phyloP scores from a whole-genome alignment of 768 basidiomycete genomes.

The Steccherinum ochraceum region DNA sequence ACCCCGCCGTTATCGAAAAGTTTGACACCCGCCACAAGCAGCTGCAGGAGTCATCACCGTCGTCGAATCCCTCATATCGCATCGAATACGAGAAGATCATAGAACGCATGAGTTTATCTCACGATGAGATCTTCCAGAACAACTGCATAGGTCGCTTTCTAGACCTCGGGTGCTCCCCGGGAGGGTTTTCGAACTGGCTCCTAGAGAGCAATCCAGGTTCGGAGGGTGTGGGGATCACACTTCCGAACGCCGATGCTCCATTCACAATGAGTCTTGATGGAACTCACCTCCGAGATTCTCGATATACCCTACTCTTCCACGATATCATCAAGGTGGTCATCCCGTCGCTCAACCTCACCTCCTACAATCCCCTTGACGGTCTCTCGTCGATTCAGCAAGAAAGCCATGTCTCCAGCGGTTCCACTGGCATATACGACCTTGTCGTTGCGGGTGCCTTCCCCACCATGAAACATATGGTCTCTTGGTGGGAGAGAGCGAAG shows the following conservation, averaged over 20 bases:
- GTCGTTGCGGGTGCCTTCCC: conserved; percentile 13
- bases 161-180: conserved; percentile 13
- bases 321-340: conserved; percentile 8
- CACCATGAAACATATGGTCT: background rate
- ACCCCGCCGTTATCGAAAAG: conserved; percentile 1
- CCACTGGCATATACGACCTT: too few species aligned
- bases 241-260: conserved; percentile 3
- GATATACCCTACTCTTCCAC: conserved; percentile 2
- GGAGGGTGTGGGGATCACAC: conserved; percentile 8
- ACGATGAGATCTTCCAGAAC: background rate
- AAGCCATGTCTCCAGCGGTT: too few species aligned
- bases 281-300: background rate
- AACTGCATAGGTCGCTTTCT: conserved; percentile 8
- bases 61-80: too few species aligned
- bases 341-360: too few species aligned
- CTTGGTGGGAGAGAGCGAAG: background rate
- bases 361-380: too few species aligned
- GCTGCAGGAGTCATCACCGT: too few species aligned
- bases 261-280: background rate
- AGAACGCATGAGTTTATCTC: background rate
- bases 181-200: conserved; percentile 12
- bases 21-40: too few species aligned
- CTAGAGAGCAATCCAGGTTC: conserved; percentile 5
- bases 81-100: background rate
- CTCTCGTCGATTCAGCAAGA: too few species aligned